Percentiles rank a stretch among this genome's conserved stretches.
These are phyloP conservation scores for Dentipellis sp. DNA, from an alignment of 768 basidiomycete species.

Conservation along the genomic window DNA sequence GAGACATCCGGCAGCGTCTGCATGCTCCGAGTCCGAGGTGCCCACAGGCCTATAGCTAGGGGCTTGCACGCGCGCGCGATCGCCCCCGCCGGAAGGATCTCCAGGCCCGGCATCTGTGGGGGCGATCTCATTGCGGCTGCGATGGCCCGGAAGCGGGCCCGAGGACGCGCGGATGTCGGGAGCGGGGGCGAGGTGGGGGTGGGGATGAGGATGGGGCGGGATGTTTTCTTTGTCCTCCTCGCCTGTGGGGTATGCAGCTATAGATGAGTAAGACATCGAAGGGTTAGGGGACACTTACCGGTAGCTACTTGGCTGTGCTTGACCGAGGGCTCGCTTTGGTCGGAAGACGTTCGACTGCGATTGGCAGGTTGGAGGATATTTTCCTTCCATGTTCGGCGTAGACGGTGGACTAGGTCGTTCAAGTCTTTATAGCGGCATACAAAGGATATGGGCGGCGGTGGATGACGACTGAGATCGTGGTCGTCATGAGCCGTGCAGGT, in stretches of 20 bases:
- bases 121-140: too few relatives aligned
- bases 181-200: not conserved
- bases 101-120: too few relatives aligned
- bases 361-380: not conserved
- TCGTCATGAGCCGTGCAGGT: not conserved
- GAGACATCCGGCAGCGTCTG: too few relatives aligned
- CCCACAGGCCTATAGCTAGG: too few relatives aligned
- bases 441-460: slow-evolving; percentile 9
- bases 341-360: not conserved
- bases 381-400: not conserved
- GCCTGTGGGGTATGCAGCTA: not conserved
- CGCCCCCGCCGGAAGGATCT: too few relatives aligned
- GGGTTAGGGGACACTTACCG: too few relatives aligned
- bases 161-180: not conserved
- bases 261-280: too few relatives aligned
- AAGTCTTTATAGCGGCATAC: slow-evolving; percentile 9
- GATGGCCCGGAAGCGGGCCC: too few relatives aligned
- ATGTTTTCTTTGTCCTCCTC: not conserved
- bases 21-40: too few relatives aligned
- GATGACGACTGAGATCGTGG: not conserved
- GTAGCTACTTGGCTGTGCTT: too few relatives aligned
- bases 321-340: not conserved
- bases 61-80: too few relatives aligned
- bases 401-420: slow-evolving; percentile 4
- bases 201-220: not conserved